These are phyloP conservation scores for Globisporangium ultimum DNA, from an alignment of 352 stramenopile species.

Conservation along the genomic window DNA sequence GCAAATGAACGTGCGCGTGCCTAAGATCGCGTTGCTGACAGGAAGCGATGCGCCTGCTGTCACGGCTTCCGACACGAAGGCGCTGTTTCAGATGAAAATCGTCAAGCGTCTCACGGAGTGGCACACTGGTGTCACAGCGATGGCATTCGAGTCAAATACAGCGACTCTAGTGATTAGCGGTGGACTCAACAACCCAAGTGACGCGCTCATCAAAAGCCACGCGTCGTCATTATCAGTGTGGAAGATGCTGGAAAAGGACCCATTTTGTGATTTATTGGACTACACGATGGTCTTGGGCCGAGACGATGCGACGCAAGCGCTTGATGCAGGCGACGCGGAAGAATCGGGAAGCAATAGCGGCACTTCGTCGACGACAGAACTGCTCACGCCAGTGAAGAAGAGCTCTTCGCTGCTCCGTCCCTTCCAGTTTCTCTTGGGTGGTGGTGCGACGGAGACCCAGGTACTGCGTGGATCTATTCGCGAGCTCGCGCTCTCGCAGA, in stretches of 20 bases:
- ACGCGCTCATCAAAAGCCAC: slow-evolving; percentile 35
- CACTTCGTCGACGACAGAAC: background rate
- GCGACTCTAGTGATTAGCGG: slow-evolving; percentile 51
- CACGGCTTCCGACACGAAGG: slow-evolving; percentile 10
- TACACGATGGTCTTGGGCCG: slow-evolving; percentile 58
- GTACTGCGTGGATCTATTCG: slow-evolving; percentile 31
- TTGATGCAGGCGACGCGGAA: background rate
- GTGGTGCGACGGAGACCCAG: slow-evolving; percentile 5
- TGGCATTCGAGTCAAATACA: slow-evolving; percentile 32
- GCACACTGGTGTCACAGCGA: slow-evolving; percentile 50
- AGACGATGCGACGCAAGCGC: background rate
- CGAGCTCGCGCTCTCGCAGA: slow-evolving; percentile 41
- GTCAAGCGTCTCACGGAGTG: slow-evolving; percentile 51
- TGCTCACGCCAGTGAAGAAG: slow-evolving; percentile 17
- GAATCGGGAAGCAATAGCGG: background rate
- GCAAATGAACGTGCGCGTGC: slow-evolving; percentile 42
- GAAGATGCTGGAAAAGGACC: slow-evolving; percentile 35
- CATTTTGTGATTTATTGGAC: slow-evolving; percentile 55
- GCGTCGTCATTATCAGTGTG: slow-evolving; percentile 70
- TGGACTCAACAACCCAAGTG: slow-evolving; percentile 51
- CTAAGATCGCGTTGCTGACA: slow-evolving; percentile 39
- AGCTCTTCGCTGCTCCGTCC: slow-evolving; percentile 22
- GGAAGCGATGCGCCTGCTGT: slow-evolving; percentile 14
- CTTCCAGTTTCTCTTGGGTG: slow-evolving; percentile 39
- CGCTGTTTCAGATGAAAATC: slow-evolving; percentile 33